Evolutionary conservation across 1,284 basidiomycete species (phyloP), one percentile per base, ranked within the genome.

Genomic region (Sphaerobolus stellatus): DNA sequence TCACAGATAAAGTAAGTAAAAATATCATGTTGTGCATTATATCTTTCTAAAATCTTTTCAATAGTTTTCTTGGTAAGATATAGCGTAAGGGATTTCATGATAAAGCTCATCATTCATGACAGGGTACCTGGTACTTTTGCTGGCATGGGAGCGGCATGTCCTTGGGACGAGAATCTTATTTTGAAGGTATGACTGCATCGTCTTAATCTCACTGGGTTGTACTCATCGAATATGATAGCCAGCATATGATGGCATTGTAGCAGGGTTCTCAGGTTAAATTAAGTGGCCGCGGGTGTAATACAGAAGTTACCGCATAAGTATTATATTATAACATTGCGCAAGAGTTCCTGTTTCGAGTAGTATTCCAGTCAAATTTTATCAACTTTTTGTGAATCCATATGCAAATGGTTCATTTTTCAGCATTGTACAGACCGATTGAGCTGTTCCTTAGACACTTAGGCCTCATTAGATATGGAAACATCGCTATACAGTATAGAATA

Each of bases 161-260:
- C 69, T 5, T 73, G 69, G 69, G 68, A 71, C 56, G 61, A 64
- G 59, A 50, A 50, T 16, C 28, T 50, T 16, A 50, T 36, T 16
- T 33, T 50, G 29, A 50, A 50, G 48, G 48, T 50, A 18, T 11
- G 48, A 24, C 18, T 50, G n/a, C 2, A 76, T 77, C 46, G 73
- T 65, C 18, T 7, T 50, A 45, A 47, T 28, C 29, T 18, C 38
- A 40, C 9, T 31, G 25, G n/a, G 40, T 49, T n/a, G 29, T 33
- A n/a, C 54, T 51, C 22, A 44, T 27, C 24, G 44, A 24, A 28
- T 43, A 24, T 28, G 11, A 36, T 44, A 76, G 52, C 72, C 74
- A 29, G 74, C 74, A 4, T 76, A 73, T 54, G 68, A 71, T 56
- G 75, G 74, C 4, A 75, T 75, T 57, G 68, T 74, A 30, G 63